phyloP scores from a whole-genome alignment of 352 stramenopile genomes.

The Aphanomyces astaci region DNA sequence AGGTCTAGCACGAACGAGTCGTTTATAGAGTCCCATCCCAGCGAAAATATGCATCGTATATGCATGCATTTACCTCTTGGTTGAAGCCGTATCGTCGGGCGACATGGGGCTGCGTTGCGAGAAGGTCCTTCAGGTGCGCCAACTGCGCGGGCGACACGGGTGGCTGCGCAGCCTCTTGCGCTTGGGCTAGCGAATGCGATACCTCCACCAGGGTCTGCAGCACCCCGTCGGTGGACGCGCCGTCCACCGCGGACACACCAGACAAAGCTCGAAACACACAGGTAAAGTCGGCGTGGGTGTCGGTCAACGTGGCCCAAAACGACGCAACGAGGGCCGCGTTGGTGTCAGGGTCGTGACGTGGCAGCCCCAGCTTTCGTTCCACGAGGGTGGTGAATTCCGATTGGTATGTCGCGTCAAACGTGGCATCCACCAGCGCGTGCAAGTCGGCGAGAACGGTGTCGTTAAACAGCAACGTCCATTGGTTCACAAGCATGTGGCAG shows the following conservation, averaged over 20 bases:
- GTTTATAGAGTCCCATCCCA: slow-evolving; percentile 30
- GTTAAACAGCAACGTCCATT: slow-evolving; percentile 27
- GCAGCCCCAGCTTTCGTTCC: slow-evolving; percentile 59
- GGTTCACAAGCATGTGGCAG: slow-evolving; percentile 51
- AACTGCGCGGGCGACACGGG: slow-evolving; percentile 70
- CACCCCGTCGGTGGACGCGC: slow-evolving; percentile 26
- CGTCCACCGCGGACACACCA: slow-evolving; percentile 36
- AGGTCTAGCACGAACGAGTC: slow-evolving; percentile 33
- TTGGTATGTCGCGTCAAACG: slow-evolving; percentile 47
- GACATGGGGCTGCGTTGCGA: slow-evolving; percentile 49
- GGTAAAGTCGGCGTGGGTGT: slow-evolving; percentile 72
- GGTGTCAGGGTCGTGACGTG: slow-evolving; percentile 28
- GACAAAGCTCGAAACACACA: slow-evolving; percentile 58
- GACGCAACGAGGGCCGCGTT: slow-evolving; percentile 40
- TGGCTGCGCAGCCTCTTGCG: slow-evolving; percentile 42
- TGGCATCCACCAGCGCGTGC: slow-evolving; percentile 34
- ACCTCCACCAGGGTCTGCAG: slow-evolving; percentile 46
- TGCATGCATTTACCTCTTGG: no score
- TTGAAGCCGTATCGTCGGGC: slow-evolving; percentile 71
- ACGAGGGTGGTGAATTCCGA: slow-evolving; percentile 52
- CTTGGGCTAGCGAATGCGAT: slow-evolving; percentile 60
- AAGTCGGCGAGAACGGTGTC: neutral
- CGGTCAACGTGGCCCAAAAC: slow-evolving; percentile 41
- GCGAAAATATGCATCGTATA: slow-evolving; percentile 32
- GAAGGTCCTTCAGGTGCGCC: slow-evolving; percentile 51